A percentile compares a stretch with the other conserved stretches of the same genome.
Evolutionary conservation across 2,329 filamentous ascomycete species (phyloP).

Genomic region (Colletotrichum agaves): DNA sequence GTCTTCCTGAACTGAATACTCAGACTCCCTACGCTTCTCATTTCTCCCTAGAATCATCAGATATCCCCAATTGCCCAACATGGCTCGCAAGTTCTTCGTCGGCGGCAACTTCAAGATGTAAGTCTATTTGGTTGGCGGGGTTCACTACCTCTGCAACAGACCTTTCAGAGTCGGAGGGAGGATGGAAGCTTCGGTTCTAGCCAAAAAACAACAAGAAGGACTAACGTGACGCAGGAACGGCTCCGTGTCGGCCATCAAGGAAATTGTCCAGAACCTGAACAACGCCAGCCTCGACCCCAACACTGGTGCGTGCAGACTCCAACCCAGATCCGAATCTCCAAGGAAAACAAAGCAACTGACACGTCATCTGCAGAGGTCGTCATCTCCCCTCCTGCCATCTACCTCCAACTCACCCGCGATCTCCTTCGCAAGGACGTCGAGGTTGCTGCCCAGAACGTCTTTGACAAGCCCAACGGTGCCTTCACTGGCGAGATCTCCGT

Average conservation of each 20-base stretch:
- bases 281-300: constrained; percentile 81
- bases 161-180: neutral
- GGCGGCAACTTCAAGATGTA: constrained; percentile 99
- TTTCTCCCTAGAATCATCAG: constrained; percentile 11
- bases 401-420: constrained; percentile 88
- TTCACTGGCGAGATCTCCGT: constrained; percentile 98
- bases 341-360: constrained; percentile 21
- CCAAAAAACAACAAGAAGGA: constrained; percentile 24
- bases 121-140: constrained; percentile 45
- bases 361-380: constrained; percentile 79
- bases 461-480: constrained; percentile 94
- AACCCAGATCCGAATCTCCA: neutral
- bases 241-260: constrained; percentile 86
- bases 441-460: constrained; percentile 96
- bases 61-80: constrained; percentile 63
- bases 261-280: constrained; percentile 92
- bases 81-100: constrained; percentile 97
- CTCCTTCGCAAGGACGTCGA: constrained; percentile 79
- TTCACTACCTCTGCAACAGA: constrained; percentile 13
- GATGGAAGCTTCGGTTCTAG: constrained; percentile 3
- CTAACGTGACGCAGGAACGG: constrained; percentile 78
- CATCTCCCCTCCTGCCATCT: constrained; percentile 89
- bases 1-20: constrained; percentile 8
- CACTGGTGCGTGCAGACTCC: constrained; percentile 65
- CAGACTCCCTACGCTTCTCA: constrained; percentile 11